Evolutionary conservation across 306 rosid genomes (phyloP).

Genomic region (Quillaja saponaria): DNA sequence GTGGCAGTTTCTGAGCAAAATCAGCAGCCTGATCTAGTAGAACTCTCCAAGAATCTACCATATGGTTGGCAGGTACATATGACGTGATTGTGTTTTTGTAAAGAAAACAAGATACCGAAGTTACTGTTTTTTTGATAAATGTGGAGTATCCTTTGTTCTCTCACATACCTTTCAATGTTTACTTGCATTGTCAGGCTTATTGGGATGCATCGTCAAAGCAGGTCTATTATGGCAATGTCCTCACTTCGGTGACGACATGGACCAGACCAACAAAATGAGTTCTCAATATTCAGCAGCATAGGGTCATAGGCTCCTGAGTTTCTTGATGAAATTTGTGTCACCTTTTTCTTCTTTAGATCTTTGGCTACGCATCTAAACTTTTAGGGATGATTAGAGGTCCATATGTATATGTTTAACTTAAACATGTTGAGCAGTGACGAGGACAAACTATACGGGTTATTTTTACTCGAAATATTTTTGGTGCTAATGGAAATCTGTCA

Average conservation of each 20-base stretch:
- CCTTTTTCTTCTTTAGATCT: no score
- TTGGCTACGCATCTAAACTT: no score
- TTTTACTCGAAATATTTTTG: no score
- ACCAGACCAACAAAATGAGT: slow-evolving; percentile 53
- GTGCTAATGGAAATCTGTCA: no score
- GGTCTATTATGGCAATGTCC: slow-evolving; percentile 74
- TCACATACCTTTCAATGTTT: neutral
- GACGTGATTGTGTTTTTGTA: neutral
- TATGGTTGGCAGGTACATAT: slow-evolving; percentile 79
- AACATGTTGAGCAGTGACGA: no score
- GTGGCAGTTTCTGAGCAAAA: slow-evolving; percentile 43
- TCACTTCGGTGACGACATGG: slow-evolving; percentile 83
- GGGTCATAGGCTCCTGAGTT: neutral
- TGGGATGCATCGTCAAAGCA: slow-evolving; percentile 84
- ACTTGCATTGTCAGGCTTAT: slow-evolving; percentile 53
- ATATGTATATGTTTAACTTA: no score
- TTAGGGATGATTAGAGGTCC: no score
- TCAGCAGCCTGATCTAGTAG: slow-evolving; percentile 55
- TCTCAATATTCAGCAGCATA: neutral
- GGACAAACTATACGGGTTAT: no score
- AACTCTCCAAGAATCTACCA: slow-evolving; percentile 70
- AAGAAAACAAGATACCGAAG: no score
- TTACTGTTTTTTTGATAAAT: neutral
- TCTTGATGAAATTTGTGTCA: no score
- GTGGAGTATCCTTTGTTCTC: neutral